These are phyloP conservation scores for Cystobasidium pallidum DNA, from an alignment of 1,284 basidiomycete genomes.

Conservation along the genomic window DNA sequence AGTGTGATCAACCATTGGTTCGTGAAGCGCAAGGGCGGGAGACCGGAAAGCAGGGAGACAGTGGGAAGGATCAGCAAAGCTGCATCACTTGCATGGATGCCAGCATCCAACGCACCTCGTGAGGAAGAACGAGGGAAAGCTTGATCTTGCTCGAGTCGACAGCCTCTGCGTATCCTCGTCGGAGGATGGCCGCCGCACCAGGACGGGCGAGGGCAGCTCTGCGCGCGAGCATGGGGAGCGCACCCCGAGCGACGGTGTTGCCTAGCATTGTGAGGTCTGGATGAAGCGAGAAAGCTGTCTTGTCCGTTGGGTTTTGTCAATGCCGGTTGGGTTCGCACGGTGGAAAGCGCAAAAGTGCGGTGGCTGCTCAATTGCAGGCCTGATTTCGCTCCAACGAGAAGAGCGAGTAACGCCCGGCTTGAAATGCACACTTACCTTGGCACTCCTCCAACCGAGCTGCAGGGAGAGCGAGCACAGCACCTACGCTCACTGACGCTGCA, in stretches of 20 bases:
- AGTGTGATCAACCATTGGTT: conserved; percentile 19
- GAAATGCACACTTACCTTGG: conserved; percentile 1
- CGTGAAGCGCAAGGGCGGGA: not conserved
- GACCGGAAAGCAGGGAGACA: not conserved
- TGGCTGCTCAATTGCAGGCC: not conserved
- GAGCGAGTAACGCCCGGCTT: too few species aligned
- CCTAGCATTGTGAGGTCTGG: not conserved
- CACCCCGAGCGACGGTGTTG: conserved; percentile 25
- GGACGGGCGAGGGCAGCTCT: conserved; percentile 26
- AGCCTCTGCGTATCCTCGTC: conserved; percentile 72
- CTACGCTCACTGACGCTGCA: not conserved
- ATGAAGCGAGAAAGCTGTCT: not conserved
- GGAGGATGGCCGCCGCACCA: conserved; percentile 10
- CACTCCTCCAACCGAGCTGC: conserved; percentile 18
- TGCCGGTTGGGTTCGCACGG: not conserved
- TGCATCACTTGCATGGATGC: too few species aligned
- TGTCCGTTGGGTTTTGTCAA: not conserved
- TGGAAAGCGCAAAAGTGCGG: not conserved
- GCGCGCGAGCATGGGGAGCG: conserved; percentile 26
- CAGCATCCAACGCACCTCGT: conserved; percentile 69
- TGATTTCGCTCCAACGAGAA: conserved; percentile 14
- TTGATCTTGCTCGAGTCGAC: conserved; percentile 74
- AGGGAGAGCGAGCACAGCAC: not conserved
- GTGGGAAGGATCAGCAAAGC: not conserved
- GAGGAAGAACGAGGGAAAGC: conserved; percentile 86